These are phyloP conservation scores for Emmonsiellopsis sp. DNA, from an alignment of 2,329 filamentous ascomycete genomes.

Conservation along the genomic window DNA sequence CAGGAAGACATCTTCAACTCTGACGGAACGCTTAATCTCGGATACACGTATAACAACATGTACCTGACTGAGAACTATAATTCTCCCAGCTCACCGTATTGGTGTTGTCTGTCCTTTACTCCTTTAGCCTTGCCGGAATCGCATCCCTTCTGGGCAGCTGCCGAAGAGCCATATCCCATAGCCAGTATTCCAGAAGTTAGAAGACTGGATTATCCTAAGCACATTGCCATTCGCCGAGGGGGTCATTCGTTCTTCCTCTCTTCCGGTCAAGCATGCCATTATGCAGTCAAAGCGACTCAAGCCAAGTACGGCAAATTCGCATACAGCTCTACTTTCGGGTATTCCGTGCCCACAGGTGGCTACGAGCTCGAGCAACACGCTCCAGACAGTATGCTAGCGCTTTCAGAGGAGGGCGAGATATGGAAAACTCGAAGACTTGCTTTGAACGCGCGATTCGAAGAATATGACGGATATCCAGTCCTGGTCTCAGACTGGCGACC, in stretches of 20 bases:
- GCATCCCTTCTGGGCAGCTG: conserved; percentile 66
- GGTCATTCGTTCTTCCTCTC: conserved; percentile 67
- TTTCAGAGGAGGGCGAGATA: conserved; percentile 67
- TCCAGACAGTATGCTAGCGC: conserved; percentile 62
- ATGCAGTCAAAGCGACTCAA: conserved; percentile 71
- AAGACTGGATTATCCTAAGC: conserved; percentile 56
- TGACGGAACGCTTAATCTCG: conserved; percentile 64
- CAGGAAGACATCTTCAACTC: conserved; percentile 65
- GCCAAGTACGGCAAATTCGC: conserved; percentile 74
- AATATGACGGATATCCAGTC: conserved; percentile 45
- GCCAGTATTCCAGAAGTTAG: conserved; percentile 50
- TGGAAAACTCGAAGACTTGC: conserved; percentile 68
- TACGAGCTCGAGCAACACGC: conserved; percentile 70
- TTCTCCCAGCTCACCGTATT: conserved; percentile 62
- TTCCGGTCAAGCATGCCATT: conserved; percentile 71
- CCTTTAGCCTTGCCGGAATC: conserved; percentile 58
- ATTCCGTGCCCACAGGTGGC: conserved; percentile 65
- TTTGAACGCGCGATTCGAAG: conserved; percentile 54
- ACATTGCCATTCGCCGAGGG: conserved; percentile 62
- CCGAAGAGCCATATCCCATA: conserved; percentile 53
- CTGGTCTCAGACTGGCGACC: conserved; percentile 63
- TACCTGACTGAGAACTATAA: conserved; percentile 80
- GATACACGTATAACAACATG: conserved; percentile 71
- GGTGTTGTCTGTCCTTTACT: conserved; percentile 70
- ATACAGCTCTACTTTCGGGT: conserved; percentile 65